phyloP scores from a whole-genome alignment of 2,329 filamentous ascomycete species.

The Arthrobotrys conoides region DNA sequence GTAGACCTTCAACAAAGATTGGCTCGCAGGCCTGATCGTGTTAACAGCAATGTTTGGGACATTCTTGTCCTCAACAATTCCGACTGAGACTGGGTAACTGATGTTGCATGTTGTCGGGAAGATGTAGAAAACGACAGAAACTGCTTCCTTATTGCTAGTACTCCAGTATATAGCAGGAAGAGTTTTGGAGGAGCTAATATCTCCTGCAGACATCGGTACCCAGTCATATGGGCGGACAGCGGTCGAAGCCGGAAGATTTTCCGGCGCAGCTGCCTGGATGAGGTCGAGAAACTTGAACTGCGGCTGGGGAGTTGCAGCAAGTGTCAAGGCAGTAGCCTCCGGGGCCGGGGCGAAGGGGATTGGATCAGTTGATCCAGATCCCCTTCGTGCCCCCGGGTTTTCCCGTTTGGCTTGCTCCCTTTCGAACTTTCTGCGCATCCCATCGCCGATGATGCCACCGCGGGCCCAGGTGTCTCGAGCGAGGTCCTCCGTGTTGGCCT shows the following conservation, averaged over 20 bases:
- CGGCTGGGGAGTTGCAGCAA: conserved; percentile 13
- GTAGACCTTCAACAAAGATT: conserved; percentile 18
- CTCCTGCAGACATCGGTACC: conserved; percentile 28
- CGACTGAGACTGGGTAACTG: conserved; percentile 33
- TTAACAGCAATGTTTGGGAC: conserved; percentile 32
- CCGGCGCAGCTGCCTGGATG: conserved; percentile 17
- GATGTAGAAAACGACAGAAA: conserved; percentile 38
- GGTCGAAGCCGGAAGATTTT: conserved; percentile 14
- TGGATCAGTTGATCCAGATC: conserved; percentile 10
- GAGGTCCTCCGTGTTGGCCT: conserved; percentile 2
- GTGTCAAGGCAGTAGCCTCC: not conserved
- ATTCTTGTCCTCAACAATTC: conserved; percentile 30
- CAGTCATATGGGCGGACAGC: conserved; percentile 35
- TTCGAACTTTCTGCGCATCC: not conserved
- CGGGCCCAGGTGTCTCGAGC: not conserved
- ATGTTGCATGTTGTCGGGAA: conserved; percentile 31
- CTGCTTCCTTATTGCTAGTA: conserved; percentile 26
- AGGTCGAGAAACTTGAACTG: conserved; percentile 32
- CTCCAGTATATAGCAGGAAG: conserved; percentile 46
- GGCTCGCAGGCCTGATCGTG: conserved; percentile 8
- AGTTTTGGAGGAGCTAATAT: not conserved
- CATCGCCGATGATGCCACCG: not conserved
- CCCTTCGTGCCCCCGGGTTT: not conserved
- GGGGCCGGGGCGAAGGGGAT: conserved; percentile 30
- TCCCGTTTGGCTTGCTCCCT: conserved; percentile 1